Evolutionary conservation across 768 basidiomycete genomes (phyloP), one percentile per base, ranked within the genome.

Genomic region (Boletus sensibilis): DNA sequence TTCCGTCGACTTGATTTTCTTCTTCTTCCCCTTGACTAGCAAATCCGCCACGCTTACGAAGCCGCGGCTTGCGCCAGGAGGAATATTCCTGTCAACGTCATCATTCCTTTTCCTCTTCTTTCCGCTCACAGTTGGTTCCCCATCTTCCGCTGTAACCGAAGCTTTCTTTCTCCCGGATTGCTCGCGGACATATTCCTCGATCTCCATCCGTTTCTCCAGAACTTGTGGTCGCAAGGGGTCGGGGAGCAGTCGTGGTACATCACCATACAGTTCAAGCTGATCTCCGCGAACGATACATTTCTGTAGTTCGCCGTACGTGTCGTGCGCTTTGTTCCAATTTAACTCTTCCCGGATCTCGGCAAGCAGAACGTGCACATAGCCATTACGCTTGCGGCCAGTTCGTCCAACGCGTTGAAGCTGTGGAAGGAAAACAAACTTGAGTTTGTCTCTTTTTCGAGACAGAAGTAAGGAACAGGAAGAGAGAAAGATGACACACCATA

Each of bases 321-420:
- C 84, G 64, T 92, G 86, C 0, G 97, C 94, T 61, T 87, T 90
- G 50, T 90, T 87, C 78, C 94, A 90, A 64, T 97, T 96, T 46
- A 78, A 67, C 64, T 98, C 94, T 73, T 99, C 97, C 23, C 95
- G 87, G 31, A 85, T 84, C 71, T 96, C 90, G 7, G 94, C 85
- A 61, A 98, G 86, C 20, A 99, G 78, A 12, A 95, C 90, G 65
- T 95, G 90, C n/a, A 99, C 90, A 44, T 81, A 75, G 10, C 97
- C 97, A 43, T 86, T 83, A 35, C 92, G 84, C 72, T 94, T 94
- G 45, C 97, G 90, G 13, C 97, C 97, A 0, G 97, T 98, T 52
- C 97, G 82, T 47, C 97, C 97, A 50, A 96, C 82, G 20, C 97
- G 88, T 82, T 99, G 97, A 20, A 99, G 82, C 95, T 98, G 64